Evolutionary conservation across 306 rosid genomes (phyloP).

Genomic region (Vachellia pachyceras): DNA sequence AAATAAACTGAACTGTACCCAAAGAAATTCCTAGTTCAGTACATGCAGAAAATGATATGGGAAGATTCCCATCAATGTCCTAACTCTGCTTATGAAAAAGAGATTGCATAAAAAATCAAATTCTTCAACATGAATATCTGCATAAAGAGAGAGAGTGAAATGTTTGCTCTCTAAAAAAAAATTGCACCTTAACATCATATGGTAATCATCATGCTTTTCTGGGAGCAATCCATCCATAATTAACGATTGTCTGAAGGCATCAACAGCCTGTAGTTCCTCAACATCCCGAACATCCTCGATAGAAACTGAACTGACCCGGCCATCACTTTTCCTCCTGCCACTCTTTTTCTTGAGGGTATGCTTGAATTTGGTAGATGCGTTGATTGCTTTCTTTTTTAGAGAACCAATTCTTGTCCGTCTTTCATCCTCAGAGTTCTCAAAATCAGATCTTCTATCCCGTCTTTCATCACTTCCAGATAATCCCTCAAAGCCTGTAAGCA

Average conservation of each 20-base stretch:
- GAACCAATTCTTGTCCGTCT: constrained; percentile 90
- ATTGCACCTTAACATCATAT: constrained; percentile 82
- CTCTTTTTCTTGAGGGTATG: constrained; percentile 94
- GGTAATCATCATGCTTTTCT: constrained; percentile 82
- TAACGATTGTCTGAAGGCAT: constrained; percentile 74
- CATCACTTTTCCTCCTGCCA: constrained; percentile 79
- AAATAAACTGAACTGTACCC: no score
- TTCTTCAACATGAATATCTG: no score
- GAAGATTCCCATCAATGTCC: no score
- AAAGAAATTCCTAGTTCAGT: no score
- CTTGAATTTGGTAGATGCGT: constrained; percentile 89
- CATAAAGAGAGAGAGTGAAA: no score
- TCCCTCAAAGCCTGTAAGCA: constrained; percentile 84
- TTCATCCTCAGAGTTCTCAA: constrained; percentile 94
- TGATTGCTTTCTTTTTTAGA: constrained; percentile 89
- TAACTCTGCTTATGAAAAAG: no score
- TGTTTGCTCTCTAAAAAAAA: no score
- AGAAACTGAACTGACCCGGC: constrained; percentile 93
- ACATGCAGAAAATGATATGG: no score
- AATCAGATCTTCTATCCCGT: constrained; percentile 88
- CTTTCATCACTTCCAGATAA: constrained; percentile 93
- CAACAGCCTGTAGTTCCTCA: constrained; percentile 87
- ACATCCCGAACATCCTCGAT: constrained; percentile 93
- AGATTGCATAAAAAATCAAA: no score
- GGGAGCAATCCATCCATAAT: constrained; percentile 85